Base-by-base conservation (phyloP, 116 monocot species). In the Posidonia oceanica region DNA sequence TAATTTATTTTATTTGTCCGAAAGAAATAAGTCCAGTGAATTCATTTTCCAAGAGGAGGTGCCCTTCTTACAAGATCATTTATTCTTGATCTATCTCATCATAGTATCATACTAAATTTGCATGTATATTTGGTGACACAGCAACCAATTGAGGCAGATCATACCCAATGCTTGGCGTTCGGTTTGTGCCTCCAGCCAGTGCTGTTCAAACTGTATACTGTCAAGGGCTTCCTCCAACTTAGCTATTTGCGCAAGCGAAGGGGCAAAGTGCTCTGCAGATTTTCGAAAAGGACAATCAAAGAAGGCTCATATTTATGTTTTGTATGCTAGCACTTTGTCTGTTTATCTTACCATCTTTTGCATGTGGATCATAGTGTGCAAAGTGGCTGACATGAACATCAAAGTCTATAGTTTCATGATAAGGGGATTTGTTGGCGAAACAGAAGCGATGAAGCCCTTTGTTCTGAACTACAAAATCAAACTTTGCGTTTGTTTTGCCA, bases 101-200 rank as follows among this genome's bases (percentile, higher is more conserved):
- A 29, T 29, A 29, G 29, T 29, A 29, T 29, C 29, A 29, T 29
- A 29, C 29, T 29, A 29, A 29, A 1, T 29, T 29, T 0, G 1
- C 29, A 29, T 29, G 29, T 29, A 29, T 29, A 29, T 29, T 29
- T 29, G 29, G 29, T 29, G 29, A 29, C 29, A 29, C 29, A 29
- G 29, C 7, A 60, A 60, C 23, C 3, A 60, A 1, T 59, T 7
- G 42, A 65, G 7, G 21, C 41, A 44, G 66, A 59, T 16, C 37
- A 67, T 91, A 95, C 95, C 75, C 12, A 88, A 29, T 62, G 91
- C 86, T 78, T 91, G 95, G 14, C 88, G 95, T 22, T 91, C 84
- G 23, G 91, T 91, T 69, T 95, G 91, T 71, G 95, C 88, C 67
- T 91, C 95, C 64, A 95, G 66, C 95, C 95, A 95, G 60, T 95